Conservation (phyloP, 306 rosid species). For the Neltuma alba region DNA sequence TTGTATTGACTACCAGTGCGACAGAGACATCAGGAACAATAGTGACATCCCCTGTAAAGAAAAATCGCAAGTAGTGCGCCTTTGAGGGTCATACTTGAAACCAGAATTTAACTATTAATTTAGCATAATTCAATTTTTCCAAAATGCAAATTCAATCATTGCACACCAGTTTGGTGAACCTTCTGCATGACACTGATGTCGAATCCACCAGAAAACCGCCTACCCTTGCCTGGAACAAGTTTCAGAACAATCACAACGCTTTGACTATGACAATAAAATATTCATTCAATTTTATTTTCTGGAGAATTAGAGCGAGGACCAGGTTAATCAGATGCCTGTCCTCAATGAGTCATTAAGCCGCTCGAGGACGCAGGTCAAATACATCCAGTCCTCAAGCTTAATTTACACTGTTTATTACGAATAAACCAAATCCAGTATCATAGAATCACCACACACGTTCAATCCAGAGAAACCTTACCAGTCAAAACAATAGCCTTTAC, state of each 20-base stretch:
- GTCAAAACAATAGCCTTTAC: conserved; percentile 89
- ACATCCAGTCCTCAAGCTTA: background rate
- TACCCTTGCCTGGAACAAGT: conserved; percentile 70
- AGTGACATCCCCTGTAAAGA: conserved; percentile 67
- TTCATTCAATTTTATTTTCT: background rate
- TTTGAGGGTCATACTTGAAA: conserved; percentile 1
- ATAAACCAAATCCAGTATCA: conserved; percentile 25
- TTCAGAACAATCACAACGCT: conserved; percentile 30
- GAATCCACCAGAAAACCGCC: conserved; percentile 90
- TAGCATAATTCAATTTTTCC: background rate
- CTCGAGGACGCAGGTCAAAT: background rate
- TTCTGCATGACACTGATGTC: conserved; percentile 88
- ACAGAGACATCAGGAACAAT: conserved; percentile 84
- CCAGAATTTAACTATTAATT: conserved; percentile 11
- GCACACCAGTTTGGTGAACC: conserved; percentile 84
- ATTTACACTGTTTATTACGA: background rate
- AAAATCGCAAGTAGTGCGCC: conserved; percentile 19
- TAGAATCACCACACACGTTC: background rate
- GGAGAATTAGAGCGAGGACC: background rate
- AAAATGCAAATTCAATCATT: background rate
- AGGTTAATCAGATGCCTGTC: background rate
- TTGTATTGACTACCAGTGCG: conserved; percentile 73
- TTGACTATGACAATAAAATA: conserved; percentile 21
- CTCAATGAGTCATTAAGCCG: background rate
- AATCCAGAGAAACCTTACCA: conserved; percentile 49